phyloP scores from a whole-genome alignment of 768 basidiomycete genomes.

The Cystofilobasidium capitatum region DNA sequence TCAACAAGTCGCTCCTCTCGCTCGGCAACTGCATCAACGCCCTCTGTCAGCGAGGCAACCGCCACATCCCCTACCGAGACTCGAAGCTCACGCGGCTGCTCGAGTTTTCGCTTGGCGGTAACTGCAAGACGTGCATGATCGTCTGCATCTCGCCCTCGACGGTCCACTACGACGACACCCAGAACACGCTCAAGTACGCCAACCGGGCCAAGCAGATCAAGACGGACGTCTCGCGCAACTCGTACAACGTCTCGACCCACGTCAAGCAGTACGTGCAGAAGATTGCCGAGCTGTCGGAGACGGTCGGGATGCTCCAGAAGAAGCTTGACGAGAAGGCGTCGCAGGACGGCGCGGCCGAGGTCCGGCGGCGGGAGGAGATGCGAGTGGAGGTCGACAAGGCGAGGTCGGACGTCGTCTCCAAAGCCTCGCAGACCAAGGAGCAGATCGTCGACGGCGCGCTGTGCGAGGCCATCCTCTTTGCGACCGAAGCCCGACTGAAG shows the following conservation, averaged over 20 bases:
- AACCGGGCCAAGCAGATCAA: constrained; percentile 97
- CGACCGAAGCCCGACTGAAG: constrained; percentile 59
- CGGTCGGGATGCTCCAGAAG: constrained; percentile 76
- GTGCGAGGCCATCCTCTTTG: constrained; percentile 60
- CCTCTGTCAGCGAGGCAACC: constrained; percentile 58
- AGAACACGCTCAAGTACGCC: constrained; percentile 94
- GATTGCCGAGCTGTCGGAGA: constrained; percentile 73
- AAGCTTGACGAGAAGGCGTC: constrained; percentile 65
- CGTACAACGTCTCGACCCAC: constrained; percentile 87
- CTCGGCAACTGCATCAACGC: constrained; percentile 98
- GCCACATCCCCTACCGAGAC: constrained; percentile 93
- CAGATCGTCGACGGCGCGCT: constrained; percentile 66
- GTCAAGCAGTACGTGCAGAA: constrained; percentile 92
- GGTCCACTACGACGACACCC: constrained; percentile 93
- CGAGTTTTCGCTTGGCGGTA: constrained; percentile 95
- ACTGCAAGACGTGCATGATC: constrained; percentile 99
- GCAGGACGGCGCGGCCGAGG: constrained; percentile 54
- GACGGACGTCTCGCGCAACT: constrained; percentile 90
- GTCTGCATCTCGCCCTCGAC: constrained; percentile 95
- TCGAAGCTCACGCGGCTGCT: constrained; percentile 95
- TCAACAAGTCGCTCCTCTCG: constrained; percentile 95
- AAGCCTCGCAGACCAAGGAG: constrained; percentile 59
- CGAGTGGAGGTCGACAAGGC: constrained; percentile 63
- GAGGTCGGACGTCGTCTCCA: constrained; percentile 59
- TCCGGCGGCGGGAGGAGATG: constrained; percentile 56